Conservation (phyloP, 1,284 basidiomycete genomes). For the Phellopilus nigrolimitatus region DNA sequence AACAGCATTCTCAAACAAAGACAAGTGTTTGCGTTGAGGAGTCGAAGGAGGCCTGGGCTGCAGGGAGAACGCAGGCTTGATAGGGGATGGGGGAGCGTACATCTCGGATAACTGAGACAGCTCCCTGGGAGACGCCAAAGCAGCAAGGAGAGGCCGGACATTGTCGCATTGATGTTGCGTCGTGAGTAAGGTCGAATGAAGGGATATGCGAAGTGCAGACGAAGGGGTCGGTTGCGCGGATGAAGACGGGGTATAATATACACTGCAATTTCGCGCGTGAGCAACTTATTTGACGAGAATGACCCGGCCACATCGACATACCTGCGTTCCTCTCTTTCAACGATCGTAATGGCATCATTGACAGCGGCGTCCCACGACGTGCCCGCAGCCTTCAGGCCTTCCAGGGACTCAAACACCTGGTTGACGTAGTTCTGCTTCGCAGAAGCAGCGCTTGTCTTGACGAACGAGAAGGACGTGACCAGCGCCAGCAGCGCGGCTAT, state of each 20-base stretch:
- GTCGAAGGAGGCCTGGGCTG: constrained; percentile 38
- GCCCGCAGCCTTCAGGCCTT: constrained; percentile 60
- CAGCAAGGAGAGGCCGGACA: constrained; percentile 68
- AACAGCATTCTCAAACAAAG: constrained; percentile 27
- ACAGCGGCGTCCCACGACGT: constrained; percentile 68
- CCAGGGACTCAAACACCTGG: constrained; percentile 58
- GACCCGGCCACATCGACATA: constrained; percentile 30
- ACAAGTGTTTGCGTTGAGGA: constrained; percentile 32
- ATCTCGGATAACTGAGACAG: constrained; percentile 73
- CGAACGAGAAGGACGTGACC: constrained; percentile 12
- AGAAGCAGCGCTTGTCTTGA: constrained; percentile 4
- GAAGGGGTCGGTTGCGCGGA: constrained; percentile 42
- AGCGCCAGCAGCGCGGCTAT: constrained; percentile 13
- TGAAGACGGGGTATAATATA: constrained; percentile 15
- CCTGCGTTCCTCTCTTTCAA: constrained; percentile 69
- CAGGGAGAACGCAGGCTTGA: constrained; percentile 35
- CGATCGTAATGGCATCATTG: constrained; percentile 54
- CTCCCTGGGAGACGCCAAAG: constrained; percentile 63
- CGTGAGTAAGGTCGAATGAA: constrained; percentile 66
- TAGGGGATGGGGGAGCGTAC: constrained; percentile 74
- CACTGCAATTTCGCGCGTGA: constrained; percentile 5
- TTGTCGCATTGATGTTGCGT: constrained; percentile 76
- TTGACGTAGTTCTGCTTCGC: constrained; percentile 9
- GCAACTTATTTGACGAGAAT: constrained; percentile 6
- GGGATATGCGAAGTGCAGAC: constrained; percentile 58